Evolutionary conservation across 1,139 yeast species (phyloP).

Genomic region (Magnusiomyces suaveolens): DNA sequence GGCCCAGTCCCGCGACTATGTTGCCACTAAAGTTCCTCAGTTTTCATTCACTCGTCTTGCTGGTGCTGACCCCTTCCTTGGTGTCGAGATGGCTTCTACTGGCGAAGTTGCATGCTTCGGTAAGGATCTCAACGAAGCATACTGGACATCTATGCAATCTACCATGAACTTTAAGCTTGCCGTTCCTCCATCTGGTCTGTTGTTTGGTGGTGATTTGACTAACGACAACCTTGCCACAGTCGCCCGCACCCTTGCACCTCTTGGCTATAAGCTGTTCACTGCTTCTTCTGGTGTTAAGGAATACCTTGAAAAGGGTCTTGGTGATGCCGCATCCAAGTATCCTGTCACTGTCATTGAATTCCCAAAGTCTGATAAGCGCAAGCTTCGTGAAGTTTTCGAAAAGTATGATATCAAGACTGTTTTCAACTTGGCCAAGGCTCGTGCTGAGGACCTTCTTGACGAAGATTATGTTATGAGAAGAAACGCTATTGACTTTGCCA

Average conservation of each 20-base stretch:
- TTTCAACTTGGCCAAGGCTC: constrained; percentile 78
- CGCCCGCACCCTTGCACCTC: constrained; percentile 55
- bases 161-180: constrained; percentile 96
- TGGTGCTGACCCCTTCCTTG: constrained; percentile 97
- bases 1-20: constrained; percentile 72
- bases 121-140: constrained; percentile 72
- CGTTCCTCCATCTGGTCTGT: constrained; percentile 74
- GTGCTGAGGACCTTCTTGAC: constrained; percentile 78
- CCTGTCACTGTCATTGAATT: constrained; percentile 62
- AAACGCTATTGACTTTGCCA: constrained; percentile 95
- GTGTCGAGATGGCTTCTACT: constrained; percentile 98
- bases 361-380: constrained; percentile 89
- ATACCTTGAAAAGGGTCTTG: constrained; percentile 47
- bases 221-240: constrained; percentile 64
- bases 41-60: constrained; percentile 96
- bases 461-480: constrained; percentile 97
- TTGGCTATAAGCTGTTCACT: constrained; percentile 75
- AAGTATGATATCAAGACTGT: constrained; percentile 75
- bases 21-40: constrained; percentile 96
- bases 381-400: constrained; percentile 86
- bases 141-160: constrained; percentile 95
- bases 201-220: constrained; percentile 86
- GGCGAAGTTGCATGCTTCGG: constrained; percentile 99
- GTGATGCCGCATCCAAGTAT: constrained; percentile 15
- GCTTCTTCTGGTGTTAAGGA: constrained; percentile 64